Base-by-base conservation (phyloP, 257 asterid species). In the Euphrasia confusa region DNA sequence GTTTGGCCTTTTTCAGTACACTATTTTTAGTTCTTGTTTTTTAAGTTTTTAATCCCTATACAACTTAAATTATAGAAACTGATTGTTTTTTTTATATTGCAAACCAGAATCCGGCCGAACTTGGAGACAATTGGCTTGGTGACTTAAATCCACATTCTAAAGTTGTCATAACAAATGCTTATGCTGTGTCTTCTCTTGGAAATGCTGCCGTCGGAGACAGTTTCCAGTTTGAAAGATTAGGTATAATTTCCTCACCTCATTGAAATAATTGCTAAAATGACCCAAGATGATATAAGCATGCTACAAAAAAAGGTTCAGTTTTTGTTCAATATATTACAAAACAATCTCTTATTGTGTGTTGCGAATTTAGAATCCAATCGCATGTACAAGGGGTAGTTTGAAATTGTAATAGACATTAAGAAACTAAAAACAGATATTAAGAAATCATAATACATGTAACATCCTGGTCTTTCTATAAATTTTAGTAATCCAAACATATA, bases 141-240 rank as follows among this genome's bases (percentile, higher is more conserved):
- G 95, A 92, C 78, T 63, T 89, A 76, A 87, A 82, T 55, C 95
- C 95, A 1, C 75, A 80, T 42, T 92, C 97, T 8, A 87, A 82
- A 81, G 75, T 62, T 13, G 85, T 85, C 50, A 75, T 83, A 39
- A 66, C 66, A 3, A 79, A 82, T 68, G 99, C 97, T 39, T 89
- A 79, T 74, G 95, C 87, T 32, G 88, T 89, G 35, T 75, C 94
- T 61, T 75, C 83, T 53, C 79, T 89, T 27, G 67, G 74, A 59
- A 58, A 55, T 71, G 88, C 92, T 59, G 75, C 73, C n/a, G 64
- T 80, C 48, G 97, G 97, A 59, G 99, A 87, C 73, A 75, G 26
- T 40, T 93, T 87, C 77, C 97, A 89, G 87, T 89, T 93, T 59
- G 99, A 89, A 81, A 72, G 99, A 78, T 89, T 89, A 28, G 99